Base-by-base conservation (phyloP, 2,329 filamentous ascomycete genomes). In the Epichloe brachyelytri region DNA sequence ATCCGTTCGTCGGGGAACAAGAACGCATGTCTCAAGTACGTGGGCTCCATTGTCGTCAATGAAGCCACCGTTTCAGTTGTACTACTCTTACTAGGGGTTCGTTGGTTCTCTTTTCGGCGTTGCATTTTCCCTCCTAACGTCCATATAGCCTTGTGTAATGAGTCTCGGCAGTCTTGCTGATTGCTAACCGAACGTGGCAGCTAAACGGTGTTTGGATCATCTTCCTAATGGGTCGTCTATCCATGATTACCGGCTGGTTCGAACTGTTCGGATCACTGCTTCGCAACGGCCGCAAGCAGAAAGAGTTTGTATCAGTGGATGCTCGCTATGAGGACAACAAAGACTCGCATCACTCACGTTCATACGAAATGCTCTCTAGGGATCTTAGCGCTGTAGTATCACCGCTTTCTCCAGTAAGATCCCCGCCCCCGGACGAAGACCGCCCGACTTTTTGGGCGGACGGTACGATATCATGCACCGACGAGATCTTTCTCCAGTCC, bases 281-380 rank as follows among this genome's bases (percentile, higher is more conserved):
- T 26, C 36, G 12, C 5, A 68, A 80, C 54, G 67, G 69, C 37
- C 69, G 72, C 49, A 72, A 68, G 53, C 80, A 85, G 63, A 79
- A 80, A 59, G 91, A 97, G 65, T 97, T 96, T 60, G 86, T 95
- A 56, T 94, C 88, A 39, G 83, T 86, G 44, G 91, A 96, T 63
- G 88, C 89, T 45, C 78, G 78, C 54, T 68, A 71, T 59, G 75
- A 79, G 53, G 66, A 76, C 53, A 81, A 81, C 56, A 76, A 78
- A 65, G 80, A 83, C 59, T 74, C 73, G 64, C 78, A 80, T 36
- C 40, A 38, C 48, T 49, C 52, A 44, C 46, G 52, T 71, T 80
- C 83, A 66, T 90, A 90, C 73, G 86, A 90, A 74, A 89, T 90
- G 85, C 81, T 90, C 60, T 79, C 77, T 58, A 73, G 71, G 66